Evolutionary conservation across 176 grass and related monocot genomes (phyloP), one percentile per base, ranked within the genome.

Genomic region (Hordeum marinum): DNA sequence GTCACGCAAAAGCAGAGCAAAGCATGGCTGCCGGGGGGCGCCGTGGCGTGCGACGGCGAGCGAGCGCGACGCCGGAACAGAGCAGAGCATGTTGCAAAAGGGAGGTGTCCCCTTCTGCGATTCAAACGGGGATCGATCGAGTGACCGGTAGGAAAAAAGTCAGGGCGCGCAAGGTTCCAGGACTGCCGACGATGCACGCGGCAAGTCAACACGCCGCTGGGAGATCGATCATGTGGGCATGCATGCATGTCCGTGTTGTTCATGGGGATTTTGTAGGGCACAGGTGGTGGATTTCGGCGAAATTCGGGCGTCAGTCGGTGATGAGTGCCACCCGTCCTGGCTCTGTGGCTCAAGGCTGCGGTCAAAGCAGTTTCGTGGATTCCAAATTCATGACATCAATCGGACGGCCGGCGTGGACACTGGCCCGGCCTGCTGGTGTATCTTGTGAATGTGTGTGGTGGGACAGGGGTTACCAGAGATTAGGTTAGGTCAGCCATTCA

Each of bases 1-100:
- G 85, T 45, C 85, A 84, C 81, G 69, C 69, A 71, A 91, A 91
- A 87, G 89, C 85, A 50, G 63, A 41, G 63, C 89, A 87, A 87
- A 87, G 89, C 85, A 42, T 87, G 89, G 77, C 70, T 18, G 12
- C 35, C 52, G 35, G 43, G 23, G 3, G 12, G 43, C 17, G 43
- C 80, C 80, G 85, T 80, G 57, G 76, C 57, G 29, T 37, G 63
- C 54, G 3, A 57, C 17, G 20, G 20, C 54, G 18, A 18, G 18
- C 82, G 68, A 84, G 68, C 35, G 10, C 80, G 9, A 48, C 40
- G 35, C 42, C 1, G 0, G 10, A 73, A 25, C 52, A 69, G 64
- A 8, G 7, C 54, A 57, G 48, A 24, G 75, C 36, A 26, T 20
- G 45, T 67, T 74, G 14, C 18, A 79, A 75, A 77, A 43, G 23